These are phyloP conservation scores for Pyrenophora teres DNA, from an alignment of 2,329 filamentous ascomycete genomes.

Conservation along the genomic window DNA sequence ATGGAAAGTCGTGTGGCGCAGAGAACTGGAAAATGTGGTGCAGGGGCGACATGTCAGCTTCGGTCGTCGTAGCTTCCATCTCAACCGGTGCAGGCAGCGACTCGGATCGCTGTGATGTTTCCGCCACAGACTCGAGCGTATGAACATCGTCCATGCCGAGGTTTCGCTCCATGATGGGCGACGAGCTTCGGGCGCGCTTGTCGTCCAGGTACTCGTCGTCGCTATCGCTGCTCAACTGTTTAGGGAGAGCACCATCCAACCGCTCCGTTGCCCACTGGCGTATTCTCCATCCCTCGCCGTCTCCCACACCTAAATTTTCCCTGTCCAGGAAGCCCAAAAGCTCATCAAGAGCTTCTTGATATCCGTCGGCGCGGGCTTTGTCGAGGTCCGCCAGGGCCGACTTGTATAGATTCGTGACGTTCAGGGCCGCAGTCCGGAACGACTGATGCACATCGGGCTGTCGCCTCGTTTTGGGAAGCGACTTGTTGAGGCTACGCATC, in stretches of 20 bases:
- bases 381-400: constrained; percentile 79
- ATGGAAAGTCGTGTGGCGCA: constrained; percentile 64
- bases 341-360: constrained; percentile 92
- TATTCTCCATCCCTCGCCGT: constrained; percentile 75
- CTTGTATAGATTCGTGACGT: constrained; percentile 96
- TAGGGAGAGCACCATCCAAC: constrained; percentile 65
- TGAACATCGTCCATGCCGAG: constrained; percentile 50
- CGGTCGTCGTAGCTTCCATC: constrained; percentile 40
- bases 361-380: constrained; percentile 77
- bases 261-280: constrained; percentile 72
- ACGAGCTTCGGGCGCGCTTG: constrained; percentile 64
- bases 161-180: constrained; percentile 61
- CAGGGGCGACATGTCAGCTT: constrained; percentile 36
- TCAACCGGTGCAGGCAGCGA: constrained; percentile 49
- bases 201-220: constrained; percentile 68
- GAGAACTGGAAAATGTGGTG: constrained; percentile 68
- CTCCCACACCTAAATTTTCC: constrained; percentile 75
- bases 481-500: constrained; percentile 50
- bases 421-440: constrained; percentile 90
- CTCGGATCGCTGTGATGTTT: constrained; percentile 31
- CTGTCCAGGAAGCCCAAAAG: constrained; percentile 83
- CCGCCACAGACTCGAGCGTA: constrained; percentile 24
- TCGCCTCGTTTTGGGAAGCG: constrained; percentile 43
- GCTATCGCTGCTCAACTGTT: constrained; percentile 63
- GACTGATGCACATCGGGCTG: constrained; percentile 71